These are phyloP conservation scores for Phytophthora sp. DNA, from an alignment of 352 stramenopile species.

Conservation along the genomic window DNA sequence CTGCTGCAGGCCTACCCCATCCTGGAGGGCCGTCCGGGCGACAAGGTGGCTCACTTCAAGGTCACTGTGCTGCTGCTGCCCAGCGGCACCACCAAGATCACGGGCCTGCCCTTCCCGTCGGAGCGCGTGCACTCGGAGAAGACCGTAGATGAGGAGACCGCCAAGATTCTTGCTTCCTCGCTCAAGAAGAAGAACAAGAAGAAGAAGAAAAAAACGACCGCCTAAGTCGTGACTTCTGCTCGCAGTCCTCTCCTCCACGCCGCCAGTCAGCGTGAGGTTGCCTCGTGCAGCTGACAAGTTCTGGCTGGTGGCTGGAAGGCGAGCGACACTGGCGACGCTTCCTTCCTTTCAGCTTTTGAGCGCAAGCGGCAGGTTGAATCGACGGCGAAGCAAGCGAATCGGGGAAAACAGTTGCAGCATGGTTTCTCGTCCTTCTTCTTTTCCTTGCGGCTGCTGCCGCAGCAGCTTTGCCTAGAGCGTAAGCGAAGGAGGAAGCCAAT, in stretches of 20 bases:
- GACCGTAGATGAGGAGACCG: slow-evolving; percentile 92
- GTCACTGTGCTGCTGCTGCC: slow-evolving; percentile 98
- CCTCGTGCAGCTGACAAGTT: no score
- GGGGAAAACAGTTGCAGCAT: slow-evolving; percentile 26
- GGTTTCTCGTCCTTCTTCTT: slow-evolving; percentile 36
- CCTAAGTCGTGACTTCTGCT: slow-evolving; percentile 30
- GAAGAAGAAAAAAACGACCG: slow-evolving; percentile 87
- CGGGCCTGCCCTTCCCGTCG: slow-evolving; percentile 90
- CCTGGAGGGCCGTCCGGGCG: slow-evolving; percentile 94
- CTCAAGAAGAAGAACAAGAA: slow-evolving; percentile 97
- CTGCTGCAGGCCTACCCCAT: slow-evolving; percentile 98
- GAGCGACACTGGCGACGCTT: slow-evolving; percentile 21
- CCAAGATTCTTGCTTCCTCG: slow-evolving; percentile 89
- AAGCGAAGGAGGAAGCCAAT: slow-evolving; percentile 32
- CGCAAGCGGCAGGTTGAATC: slow-evolving; percentile 19
- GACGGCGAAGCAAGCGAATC: slow-evolving; percentile 34
- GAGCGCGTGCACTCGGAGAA: slow-evolving; percentile 94
- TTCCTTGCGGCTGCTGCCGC: slow-evolving; percentile 29
- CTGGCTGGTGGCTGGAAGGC: slow-evolving; percentile 4
- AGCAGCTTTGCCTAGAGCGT: slow-evolving; percentile 37
- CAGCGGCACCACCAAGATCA: slow-evolving; percentile 96
- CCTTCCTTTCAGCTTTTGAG: slow-evolving; percentile 28
- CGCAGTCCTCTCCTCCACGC: not conserved
- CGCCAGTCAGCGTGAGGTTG: no score
- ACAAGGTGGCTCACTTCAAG: slow-evolving; percentile 99